Base-by-base conservation (phyloP, 1,139 yeast genomes). In the Suhomyces bribrorum region DNA sequence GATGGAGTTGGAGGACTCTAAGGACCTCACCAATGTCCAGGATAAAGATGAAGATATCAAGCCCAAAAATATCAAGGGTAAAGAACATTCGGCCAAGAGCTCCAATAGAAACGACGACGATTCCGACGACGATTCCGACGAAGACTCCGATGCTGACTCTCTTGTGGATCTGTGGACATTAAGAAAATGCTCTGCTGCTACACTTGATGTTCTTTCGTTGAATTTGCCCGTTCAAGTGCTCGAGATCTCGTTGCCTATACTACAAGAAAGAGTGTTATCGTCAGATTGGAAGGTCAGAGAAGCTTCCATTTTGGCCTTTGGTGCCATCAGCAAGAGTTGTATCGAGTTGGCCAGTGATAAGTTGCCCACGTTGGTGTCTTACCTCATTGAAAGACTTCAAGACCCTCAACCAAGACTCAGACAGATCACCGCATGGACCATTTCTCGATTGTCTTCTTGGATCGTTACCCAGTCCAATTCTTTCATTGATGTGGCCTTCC, bases 381-480 rank as follows among this genome's bases (percentile, higher is more conserved):
- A 83, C 55, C 71, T 92, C 46, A 90, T 89, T 20, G 88, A 88
- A 41, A 74, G 95, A 53, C 65, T 90, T 45, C 72, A 72, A 40
- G 97, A 90, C 59, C 62, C 66, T 11, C 86, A 89, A 62, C 84
- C 96, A 6, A 77, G 95, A 31, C 96, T 92, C 7, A 76, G 97
- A 49, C 95, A 88, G 60, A 92, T 92, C 38, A 72, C 96, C 0
- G 90, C 97, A 66, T 92, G 98, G 98, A 87, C 97, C 0, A 66
- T 92, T 36, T 85, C 96, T 29, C 74, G 97, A 42, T 92, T 83
- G 58, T 77, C 95, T 1, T 55, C 77, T 4, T 90, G 96, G 96
- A 85, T 90, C 14, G 75, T 83, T 37, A 86, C 84, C 3, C 65
- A 74, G 17, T 84, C 80, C 55, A 75, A 88, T 13, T 76, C 70